Conservation (phyloP, 2,329 filamentous ascomycete species). For the Penicillium sp. region DNA sequence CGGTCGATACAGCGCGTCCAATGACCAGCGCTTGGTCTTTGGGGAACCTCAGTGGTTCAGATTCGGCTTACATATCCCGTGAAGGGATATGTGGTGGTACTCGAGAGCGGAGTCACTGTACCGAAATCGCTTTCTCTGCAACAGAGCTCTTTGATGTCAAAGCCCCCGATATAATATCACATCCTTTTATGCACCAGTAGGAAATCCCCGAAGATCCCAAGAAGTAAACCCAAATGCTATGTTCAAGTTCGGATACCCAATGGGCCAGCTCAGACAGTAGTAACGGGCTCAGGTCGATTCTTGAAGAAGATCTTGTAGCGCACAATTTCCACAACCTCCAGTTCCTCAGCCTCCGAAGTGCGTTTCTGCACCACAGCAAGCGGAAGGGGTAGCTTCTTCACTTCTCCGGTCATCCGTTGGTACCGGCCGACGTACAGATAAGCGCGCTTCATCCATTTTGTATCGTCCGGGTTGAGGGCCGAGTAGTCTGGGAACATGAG, state of each 20-base stretch:
- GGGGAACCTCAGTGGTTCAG: background rate
- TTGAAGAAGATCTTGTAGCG: conserved; percentile 86
- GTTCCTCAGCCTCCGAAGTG: conserved; percentile 38
- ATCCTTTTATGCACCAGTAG: background rate
- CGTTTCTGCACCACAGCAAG: conserved; percentile 74
- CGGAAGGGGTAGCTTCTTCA: conserved; percentile 80
- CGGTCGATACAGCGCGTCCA: background rate
- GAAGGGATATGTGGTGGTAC: background rate
- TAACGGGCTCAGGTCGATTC: conserved; percentile 81
- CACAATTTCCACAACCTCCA: conserved; percentile 87
- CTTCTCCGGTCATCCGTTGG: conserved; percentile 84
- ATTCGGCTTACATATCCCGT: background rate
- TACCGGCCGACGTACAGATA: conserved; percentile 87
- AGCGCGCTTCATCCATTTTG: conserved; percentile 85
- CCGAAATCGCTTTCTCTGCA: background rate
- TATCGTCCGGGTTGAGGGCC: conserved; percentile 54
- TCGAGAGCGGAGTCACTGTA: background rate
- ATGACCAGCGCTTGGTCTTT: background rate
- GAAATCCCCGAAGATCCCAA: background rate
- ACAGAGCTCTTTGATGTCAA: background rate
- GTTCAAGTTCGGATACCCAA: background rate
- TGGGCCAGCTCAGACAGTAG: conserved; percentile 36
- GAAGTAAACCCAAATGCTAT: background rate
- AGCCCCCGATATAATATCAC: background rate
- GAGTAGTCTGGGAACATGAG: conserved; percentile 78